Base-by-base conservation (phyloP, 768 basidiomycete species). In the Terana coerulea region DNA sequence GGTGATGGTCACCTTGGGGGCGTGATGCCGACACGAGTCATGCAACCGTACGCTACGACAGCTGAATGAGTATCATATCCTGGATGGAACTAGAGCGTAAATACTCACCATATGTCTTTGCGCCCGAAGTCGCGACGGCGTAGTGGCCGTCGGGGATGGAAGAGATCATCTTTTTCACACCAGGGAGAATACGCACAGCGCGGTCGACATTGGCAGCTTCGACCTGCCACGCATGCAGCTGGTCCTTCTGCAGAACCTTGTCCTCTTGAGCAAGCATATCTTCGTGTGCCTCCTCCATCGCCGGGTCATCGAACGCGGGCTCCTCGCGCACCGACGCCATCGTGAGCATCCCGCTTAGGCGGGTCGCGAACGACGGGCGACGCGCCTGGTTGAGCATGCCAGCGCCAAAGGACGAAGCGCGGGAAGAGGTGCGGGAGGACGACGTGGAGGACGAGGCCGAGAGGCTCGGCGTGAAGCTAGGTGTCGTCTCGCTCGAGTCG, bases 41-140 rank as follows among this genome's bases (percentile, higher is more conserved):
- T 80, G 59, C 83, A 84, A n/a, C 83, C 84, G 57, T 80, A 69
- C 19, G 83, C 78, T 81, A 44, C 10, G 34, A 42, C 5, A 6
- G 25, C 31, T 36, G 43, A 59, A 37, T 61, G 59, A 51, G 33
- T 34, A n/a, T 10, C 17, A 34, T 17, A 34, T 10, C 10, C 15
- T 21, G 49, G 14, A 34, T 25, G 17, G 44, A 29, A 44, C 25
- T 49, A 14, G 25, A 58, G 14, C 34, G 22, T 14, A 36, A 51
- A 26, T 19, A 66, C 76, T 53, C 60, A 82, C 78, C 78, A 53
- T 86, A 85, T 1, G 82, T 86, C 64, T 79, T 82, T 2, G 86
- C 84, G 3, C 84, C 85, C 0, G 83, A 86, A 0, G 86, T 88
- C 2, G 85, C 86, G 15, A 88, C 83, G 17, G 84, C 84, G 60